phyloP scores from a whole-genome alignment of 2,329 filamentous ascomycete genomes.

The Cladosporium sp. region DNA sequence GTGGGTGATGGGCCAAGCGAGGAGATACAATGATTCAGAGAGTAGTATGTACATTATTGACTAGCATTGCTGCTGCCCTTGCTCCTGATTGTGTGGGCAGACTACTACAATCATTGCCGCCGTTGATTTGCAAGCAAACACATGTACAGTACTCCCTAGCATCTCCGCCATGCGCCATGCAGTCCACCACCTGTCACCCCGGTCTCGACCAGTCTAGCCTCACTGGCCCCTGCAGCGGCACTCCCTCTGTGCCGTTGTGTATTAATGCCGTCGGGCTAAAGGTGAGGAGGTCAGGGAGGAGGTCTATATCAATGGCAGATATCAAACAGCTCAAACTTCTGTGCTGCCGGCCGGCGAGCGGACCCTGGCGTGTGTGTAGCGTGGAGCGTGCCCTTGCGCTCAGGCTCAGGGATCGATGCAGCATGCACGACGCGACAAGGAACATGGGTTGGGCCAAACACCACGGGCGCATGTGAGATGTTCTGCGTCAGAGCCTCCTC shows the following conservation, averaged over 20 bases:
- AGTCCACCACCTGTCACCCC: not conserved
- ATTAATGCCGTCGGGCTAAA: not conserved
- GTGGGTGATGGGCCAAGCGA: not conserved
- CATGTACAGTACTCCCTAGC: not conserved
- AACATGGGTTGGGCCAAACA: not conserved
- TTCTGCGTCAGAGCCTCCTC: constrained; percentile 15
- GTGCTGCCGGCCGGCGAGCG: not conserved
- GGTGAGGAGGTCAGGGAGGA: not conserved
- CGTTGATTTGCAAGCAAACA: not conserved
- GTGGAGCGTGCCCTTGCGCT: constrained; percentile 6
- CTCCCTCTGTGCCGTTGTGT: not conserved
- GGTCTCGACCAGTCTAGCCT: not conserved
- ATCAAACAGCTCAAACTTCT: not conserved
- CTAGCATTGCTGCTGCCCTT: not conserved
- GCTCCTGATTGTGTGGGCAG: not conserved
- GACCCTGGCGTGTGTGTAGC: not conserved
- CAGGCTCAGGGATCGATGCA: constrained; percentile 1
- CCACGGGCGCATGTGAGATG: constrained; percentile 10
- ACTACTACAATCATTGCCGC: not conserved
- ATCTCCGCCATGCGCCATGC: not conserved
- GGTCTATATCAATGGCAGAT: not conserved
- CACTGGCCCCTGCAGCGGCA: constrained; percentile 14
- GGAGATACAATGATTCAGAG: not conserved
- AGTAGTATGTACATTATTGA: not conserved
- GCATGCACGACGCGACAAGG: constrained; percentile 13